These are phyloP conservation scores for Populus euphratica DNA, from an alignment of 345 rosid genomes.

Conservation along the genomic window DNA sequence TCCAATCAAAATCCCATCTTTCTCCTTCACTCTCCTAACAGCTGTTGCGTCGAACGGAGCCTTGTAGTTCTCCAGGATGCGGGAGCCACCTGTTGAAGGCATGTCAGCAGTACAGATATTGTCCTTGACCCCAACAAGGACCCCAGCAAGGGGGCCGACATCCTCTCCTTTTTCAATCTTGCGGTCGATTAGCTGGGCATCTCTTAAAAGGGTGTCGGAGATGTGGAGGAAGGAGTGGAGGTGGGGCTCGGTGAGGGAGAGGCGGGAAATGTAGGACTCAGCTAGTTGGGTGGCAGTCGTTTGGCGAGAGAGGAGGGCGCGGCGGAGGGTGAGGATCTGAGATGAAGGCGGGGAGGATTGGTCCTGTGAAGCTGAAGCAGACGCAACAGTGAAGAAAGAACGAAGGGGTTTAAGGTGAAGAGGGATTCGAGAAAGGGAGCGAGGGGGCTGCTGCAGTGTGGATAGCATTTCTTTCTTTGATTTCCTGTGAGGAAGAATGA, in stretches of 20 bases:
- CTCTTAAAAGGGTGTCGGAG: conserved; percentile 44
- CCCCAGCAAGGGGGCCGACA: conserved; percentile 77
- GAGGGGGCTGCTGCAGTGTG: conserved; percentile 12
- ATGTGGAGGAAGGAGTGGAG: conserved; percentile 76
- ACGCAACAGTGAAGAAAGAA: conserved; percentile 15
- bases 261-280: conserved; percentile 65
- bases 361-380: conserved; percentile 20
- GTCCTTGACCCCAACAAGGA: conserved; percentile 75
- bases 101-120: conserved; percentile 78
- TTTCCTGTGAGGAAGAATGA: not conserved
- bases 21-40: conserved; percentile 56
- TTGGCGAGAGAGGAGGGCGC: conserved; percentile 66
- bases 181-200: conserved; percentile 54
- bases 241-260: conserved; percentile 64
- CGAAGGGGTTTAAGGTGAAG: conserved; percentile 14
- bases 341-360: conserved; percentile 36
- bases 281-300: conserved; percentile 61
- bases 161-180: conserved; percentile 49
- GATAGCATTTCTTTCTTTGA: conserved; percentile 6
- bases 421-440: conserved; percentile 41
- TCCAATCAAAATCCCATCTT: conserved; percentile 75
- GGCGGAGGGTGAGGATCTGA: conserved; percentile 68
- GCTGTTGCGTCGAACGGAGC: conserved; percentile 85
- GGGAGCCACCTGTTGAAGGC: conserved; percentile 88
- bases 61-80: conserved; percentile 59